Base-by-base conservation (phyloP, 2,329 filamentous ascomycete species). In the Pseudogymnoascus sp. region DNA sequence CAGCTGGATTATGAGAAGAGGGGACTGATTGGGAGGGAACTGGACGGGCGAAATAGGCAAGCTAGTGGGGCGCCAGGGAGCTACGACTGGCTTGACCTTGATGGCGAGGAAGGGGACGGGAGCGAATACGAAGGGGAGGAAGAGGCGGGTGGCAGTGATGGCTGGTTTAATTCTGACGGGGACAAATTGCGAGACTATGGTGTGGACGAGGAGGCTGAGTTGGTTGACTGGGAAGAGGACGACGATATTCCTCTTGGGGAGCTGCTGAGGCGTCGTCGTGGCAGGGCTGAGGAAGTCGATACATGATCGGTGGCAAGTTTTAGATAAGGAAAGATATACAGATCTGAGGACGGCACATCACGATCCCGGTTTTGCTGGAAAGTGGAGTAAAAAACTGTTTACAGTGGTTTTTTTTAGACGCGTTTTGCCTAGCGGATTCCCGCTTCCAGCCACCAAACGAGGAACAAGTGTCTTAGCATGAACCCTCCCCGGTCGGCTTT, bases 171-270 rank as follows among this genome's bases (percentile, higher is more conserved):
- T 67, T 80, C 83, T 0, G 89, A 93, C 61, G 90, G 90, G 1
- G 89, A 93, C 70, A 78, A 84, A 35, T 74, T 94, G 59, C 79
- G 82, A 43, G 90, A 94, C 69, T 94, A 87, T 70, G 90, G 90
- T 1, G 89, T 94, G 0, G 90, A 93, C 68, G 88, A 91, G 69
- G 88, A 90, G 12, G 82, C 81, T 0, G 87, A 91, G 64, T 78
- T 81, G 55, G 16, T 72, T 29, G 23, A 59, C 11, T 23, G 29
- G 21, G 78, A 78, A 63, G 80, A 81, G 66, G 78, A 81, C 43
- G 82, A 85, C 65, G 85, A 92, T 68, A 75, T 93, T 12, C 90
- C 89, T 0, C 74, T 93, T 41, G 85, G 83, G 3, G 85, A 91
- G 70, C 69, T 93, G 12, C 74, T 92, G 49, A 77, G 83, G 58